phyloP scores from a whole-genome alignment of 768 basidiomycete species.

The Leccinellum rugosiceps region DNA sequence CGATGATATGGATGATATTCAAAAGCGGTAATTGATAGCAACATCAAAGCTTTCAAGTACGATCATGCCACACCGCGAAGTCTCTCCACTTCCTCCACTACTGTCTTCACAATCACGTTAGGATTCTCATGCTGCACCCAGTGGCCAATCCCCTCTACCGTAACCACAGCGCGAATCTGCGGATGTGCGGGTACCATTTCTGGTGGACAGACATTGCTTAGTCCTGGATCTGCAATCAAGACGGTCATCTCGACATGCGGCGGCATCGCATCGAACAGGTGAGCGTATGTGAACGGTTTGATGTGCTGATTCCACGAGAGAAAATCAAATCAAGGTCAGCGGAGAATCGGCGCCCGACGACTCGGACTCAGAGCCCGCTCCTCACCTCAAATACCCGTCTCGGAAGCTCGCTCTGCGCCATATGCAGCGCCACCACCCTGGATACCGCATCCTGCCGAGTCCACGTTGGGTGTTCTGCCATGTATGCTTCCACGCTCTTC shows the following conservation, averaged over 20 bases:
- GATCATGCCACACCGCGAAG: not conserved
- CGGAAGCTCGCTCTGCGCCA: conserved; percentile 5
- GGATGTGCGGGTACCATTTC: conserved; percentile 6
- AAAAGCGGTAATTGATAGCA: too few species aligned
- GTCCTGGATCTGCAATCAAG: conserved; percentile 11
- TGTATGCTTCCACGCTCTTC: conserved; percentile 4
- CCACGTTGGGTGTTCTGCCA: conserved; percentile 14
- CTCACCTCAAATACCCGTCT: conserved; percentile 9
- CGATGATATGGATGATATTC: too few species aligned
- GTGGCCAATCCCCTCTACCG: conserved; percentile 10
- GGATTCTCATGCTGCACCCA: conserved; percentile 16
- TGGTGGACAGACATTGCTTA: not conserved
- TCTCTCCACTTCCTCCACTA: conserved; percentile 8
- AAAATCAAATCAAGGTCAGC: not conserved
- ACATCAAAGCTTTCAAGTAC: too few species aligned
- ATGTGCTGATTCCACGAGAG: conserved; percentile 6
- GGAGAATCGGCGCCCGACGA: not conserved
- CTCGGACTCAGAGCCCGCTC: not conserved
- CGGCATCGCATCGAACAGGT: conserved; percentile 8
- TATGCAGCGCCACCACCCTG: conserved; percentile 9
- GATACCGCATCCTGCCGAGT: conserved; percentile 11
- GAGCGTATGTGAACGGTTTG: conserved; percentile 12
- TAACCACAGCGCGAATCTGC: not conserved
- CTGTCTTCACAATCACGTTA: conserved; percentile 1
- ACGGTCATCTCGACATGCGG: conserved; percentile 14